These are phyloP conservation scores for Fragaria nilgerrensis DNA, from an alignment of 306 rosid genomes.

Conservation along the genomic window DNA sequence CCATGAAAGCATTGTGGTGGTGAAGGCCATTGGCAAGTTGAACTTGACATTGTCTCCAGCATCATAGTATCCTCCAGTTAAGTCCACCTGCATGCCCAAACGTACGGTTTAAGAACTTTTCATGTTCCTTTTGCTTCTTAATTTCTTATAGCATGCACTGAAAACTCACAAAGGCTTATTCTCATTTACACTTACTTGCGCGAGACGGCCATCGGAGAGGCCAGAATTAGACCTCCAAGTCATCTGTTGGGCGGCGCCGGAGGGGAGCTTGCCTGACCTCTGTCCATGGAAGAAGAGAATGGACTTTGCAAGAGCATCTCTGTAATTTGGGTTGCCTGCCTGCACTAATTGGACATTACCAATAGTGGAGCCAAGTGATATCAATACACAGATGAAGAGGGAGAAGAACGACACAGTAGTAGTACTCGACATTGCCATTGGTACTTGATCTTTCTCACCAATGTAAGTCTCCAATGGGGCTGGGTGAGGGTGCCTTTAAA, in stretches of 20 bases:
- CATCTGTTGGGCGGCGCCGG: slow-evolving; percentile 39
- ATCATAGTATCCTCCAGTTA: slow-evolving; percentile 85
- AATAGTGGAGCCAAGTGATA: neutral
- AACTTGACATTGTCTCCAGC: slow-evolving; percentile 95
- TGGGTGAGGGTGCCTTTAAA: too few species aligned
- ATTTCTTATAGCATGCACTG: neutral
- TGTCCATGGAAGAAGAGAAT: slow-evolving; percentile 85
- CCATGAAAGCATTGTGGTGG: slow-evolving; percentile 93
- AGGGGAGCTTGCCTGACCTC: slow-evolving; percentile 76
- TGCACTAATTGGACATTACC: slow-evolving; percentile 32
- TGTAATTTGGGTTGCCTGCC: slow-evolving; percentile 47
- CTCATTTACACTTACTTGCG: slow-evolving; percentile 54
- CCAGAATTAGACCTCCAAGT: slow-evolving; percentile 76
- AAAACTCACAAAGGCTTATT: neutral
- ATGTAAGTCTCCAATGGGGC: neutral
- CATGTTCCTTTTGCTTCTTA: neutral
- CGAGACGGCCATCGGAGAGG: slow-evolving; percentile 62
- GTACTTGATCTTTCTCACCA: neutral
- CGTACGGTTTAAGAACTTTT: neutral
- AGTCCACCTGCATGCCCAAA: slow-evolving; percentile 58
- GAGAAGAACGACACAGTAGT: slow-evolving; percentile 10
- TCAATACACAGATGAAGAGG: slow-evolving; percentile 20
- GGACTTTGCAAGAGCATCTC: slow-evolving; percentile 85
- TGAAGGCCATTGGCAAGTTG: slow-evolving; percentile 93
- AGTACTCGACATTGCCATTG: slow-evolving; percentile 19